Base-by-base conservation (phyloP, 2,329 filamentous ascomycete species). In the Alternaria sp. region DNA sequence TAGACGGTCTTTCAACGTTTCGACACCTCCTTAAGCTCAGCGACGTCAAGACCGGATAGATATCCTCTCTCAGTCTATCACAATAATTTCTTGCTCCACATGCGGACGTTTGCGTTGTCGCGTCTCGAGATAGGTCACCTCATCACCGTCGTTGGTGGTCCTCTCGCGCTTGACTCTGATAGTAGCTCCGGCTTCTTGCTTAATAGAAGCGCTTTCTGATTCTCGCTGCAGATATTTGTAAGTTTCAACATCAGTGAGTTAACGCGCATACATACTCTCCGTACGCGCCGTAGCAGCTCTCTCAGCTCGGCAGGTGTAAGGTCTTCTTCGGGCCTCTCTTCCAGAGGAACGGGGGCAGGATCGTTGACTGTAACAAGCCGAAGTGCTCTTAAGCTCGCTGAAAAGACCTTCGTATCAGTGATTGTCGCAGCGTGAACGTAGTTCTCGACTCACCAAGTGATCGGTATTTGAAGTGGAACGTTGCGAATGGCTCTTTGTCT, bases 21-120 rank as follows among this genome's bases (percentile, higher is more conserved):
- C 14, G 1, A 46, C 2, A 23, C 44, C 44, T 9, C 4, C 44
- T 46, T 2, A 2, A 2, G 3, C 20, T 46, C 44, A 5, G 44
- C 44, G 44, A 8, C 20, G 44, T 46, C 1, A 46, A 46, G 20
- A 23, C 3, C 0, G 20, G 25, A 15, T 15, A 5, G 12, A 23
- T 25, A 15, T 23, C 4, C 20, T 6, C 20, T 25, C 10, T 44
- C 11, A 56, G 14, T 50, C 51, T 28, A 56, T 3, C 30, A 33
- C 21, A 1, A 33, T 44, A 5, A 44, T 41, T 5, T 63, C 65
- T 18, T n/a, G 28, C 10, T 65, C 58, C 8, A 41, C 46, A 15
- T 63, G 62, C 20, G 53, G 47, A 28, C 62, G 62, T 30, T 65
- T 67, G 6, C 33, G n/a, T 11, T 20, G 15, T 41, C 47, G 55